Evolutionary conservation across 2,329 filamentous ascomycete species (phyloP).

Genomic region (Penicillium sp.): DNA sequence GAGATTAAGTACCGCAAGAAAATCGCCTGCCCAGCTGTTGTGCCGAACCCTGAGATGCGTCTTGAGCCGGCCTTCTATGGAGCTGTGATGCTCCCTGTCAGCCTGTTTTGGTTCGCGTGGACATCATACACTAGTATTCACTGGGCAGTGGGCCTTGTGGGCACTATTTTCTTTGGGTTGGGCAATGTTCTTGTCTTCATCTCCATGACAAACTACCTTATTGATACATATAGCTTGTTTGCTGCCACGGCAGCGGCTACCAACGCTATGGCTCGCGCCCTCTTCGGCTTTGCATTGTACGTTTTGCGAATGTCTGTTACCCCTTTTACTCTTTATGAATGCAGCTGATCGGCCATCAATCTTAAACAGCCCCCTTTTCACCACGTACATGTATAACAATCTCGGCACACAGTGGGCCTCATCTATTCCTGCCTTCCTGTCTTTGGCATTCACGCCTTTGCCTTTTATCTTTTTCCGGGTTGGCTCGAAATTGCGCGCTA

Average conservation of each 20-base stretch:
- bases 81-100: not conserved
- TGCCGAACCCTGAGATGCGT: constrained; percentile 6
- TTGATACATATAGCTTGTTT: not conserved
- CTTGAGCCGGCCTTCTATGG: not conserved
- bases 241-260: not conserved
- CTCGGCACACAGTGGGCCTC: not conserved
- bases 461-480: not conserved
- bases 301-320: not conserved
- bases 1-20: not conserved
- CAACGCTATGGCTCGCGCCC: not conserved
- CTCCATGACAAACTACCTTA: not conserved
- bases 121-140: not conserved
- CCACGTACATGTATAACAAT: not conserved
- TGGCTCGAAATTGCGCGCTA: not conserved
- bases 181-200: not conserved
- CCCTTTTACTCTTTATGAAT: not conserved
- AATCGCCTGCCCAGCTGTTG: not conserved
- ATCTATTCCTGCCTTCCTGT: not conserved
- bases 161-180: not conserved
- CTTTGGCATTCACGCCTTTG: not conserved
- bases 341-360: not conserved
- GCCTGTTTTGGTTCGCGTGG: not conserved
- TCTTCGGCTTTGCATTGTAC: not conserved
- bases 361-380: not conserved
- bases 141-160: not conserved